Evolutionary conservation across 441 rosid genomes (phyloP).

Genomic region (Brassica hybrid): DNA sequence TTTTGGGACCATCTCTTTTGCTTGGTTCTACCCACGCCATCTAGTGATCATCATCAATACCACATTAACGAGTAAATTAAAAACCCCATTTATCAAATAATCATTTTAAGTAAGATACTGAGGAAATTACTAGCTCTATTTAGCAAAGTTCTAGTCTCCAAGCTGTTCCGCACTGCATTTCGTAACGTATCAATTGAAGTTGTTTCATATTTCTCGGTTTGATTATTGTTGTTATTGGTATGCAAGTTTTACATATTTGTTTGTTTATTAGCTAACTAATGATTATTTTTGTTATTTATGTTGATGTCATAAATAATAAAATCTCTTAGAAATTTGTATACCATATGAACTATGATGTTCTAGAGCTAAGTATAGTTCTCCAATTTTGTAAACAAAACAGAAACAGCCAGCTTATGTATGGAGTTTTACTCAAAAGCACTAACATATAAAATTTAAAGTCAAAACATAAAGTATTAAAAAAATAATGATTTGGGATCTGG

Average conservation of each 20-base stretch:
- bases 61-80: neutral
- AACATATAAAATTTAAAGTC: conserved; percentile 20
- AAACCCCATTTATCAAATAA: neutral
- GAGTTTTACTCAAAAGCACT: conserved; percentile 7
- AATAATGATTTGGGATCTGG: conserved; percentile 33
- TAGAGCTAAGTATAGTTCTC: neutral
- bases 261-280: neutral
- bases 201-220: neutral
- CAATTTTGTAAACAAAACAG: conserved; percentile 3
- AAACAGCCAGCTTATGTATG: neutral
- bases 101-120: neutral
- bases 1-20: conserved; percentile 41
- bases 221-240: neutral
- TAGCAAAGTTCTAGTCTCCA: neutral
- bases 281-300: no score
- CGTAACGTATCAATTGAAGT: neutral
- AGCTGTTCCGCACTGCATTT: no score
- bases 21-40: conserved; percentile 30
- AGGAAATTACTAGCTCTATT: neutral
- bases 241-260: neutral
- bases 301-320: neutral
- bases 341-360: neutral
- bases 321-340: neutral
- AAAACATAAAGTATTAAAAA: conserved; percentile 29
- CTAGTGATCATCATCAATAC: conserved; percentile 24